These are phyloP conservation scores for Yamadazyma tumulicola DNA, from an alignment of 805 yeast species.

Conservation along the genomic window DNA sequence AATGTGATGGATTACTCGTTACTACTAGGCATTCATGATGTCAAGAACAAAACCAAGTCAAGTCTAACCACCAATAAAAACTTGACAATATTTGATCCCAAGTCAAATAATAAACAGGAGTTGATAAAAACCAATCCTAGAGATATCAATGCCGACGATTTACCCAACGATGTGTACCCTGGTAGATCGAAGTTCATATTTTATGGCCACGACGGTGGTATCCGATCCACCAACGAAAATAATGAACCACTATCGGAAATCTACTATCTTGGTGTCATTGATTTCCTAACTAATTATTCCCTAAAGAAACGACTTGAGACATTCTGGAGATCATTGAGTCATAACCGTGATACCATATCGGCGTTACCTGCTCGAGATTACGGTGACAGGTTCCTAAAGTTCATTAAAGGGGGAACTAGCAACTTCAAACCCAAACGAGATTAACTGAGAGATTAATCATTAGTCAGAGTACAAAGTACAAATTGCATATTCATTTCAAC, in stretches of 20 bases:
- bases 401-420: constrained; percentile 40
- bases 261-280: constrained; percentile 91
- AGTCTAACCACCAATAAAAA: constrained; percentile 25
- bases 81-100: constrained; percentile 44
- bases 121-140: constrained; percentile 47
- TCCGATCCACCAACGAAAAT: constrained; percentile 62
- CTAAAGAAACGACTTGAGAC: constrained; percentile 78
- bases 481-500: too few relatives aligned
- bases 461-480: too few relatives aligned
- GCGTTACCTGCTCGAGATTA: constrained; percentile 91
- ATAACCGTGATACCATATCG: constrained; percentile 67
- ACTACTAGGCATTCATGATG: constrained; percentile 82
- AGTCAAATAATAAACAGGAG: constrained; percentile 32
- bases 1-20: constrained; percentile 96
- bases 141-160: constrained; percentile 37
- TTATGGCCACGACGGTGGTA: constrained; percentile 82
- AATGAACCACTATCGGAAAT: constrained; percentile 62
- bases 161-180: constrained; percentile 43
- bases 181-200: constrained; percentile 55
- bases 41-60: constrained; percentile 45
- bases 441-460: too few relatives aligned
- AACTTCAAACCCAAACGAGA: constrained; percentile 1
- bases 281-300: constrained; percentile 82
- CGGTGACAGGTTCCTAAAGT: constrained; percentile 78
- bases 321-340: constrained; percentile 71